Evolutionary conservation across 495 filamentous ascomycete genomes (phyloP).

Genomic region (Polyplosphaeria fusca): DNA sequence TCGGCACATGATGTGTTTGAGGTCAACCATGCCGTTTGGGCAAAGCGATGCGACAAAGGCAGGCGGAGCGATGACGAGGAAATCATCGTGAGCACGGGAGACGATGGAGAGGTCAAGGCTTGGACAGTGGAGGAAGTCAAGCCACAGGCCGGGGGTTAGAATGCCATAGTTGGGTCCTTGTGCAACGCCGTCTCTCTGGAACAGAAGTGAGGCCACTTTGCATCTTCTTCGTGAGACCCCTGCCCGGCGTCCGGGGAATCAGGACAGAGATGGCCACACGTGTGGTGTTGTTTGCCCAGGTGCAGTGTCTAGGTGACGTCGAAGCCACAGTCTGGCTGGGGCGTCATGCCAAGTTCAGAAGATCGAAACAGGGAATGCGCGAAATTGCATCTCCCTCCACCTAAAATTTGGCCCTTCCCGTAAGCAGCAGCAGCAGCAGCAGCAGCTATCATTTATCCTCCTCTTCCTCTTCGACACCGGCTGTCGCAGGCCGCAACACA

Average conservation of each 20-base stretch:
- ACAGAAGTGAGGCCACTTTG: too few relatives aligned
- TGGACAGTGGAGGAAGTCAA: constrained; percentile 41
- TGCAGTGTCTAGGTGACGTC: too few relatives aligned
- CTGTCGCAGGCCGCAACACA: too few relatives aligned
- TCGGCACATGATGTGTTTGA: constrained; percentile 87
- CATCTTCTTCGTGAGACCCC: too few relatives aligned
- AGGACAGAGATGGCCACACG: not conserved
- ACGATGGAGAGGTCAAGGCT: constrained; percentile 48
- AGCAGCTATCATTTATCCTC: not conserved
- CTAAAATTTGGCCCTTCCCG: not conserved
- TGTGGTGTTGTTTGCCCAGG: not conserved
- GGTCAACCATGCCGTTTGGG: constrained; percentile 87
- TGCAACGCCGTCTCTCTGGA: too few relatives aligned
- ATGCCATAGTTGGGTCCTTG: too few relatives aligned
- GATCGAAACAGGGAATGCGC: not conserved
- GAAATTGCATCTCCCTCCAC: not conserved
- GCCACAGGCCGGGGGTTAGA: too few relatives aligned
- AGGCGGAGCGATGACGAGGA: constrained; percentile 36
- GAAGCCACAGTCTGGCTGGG: not conserved
- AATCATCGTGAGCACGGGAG: constrained; percentile 70
- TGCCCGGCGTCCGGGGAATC: not conserved
- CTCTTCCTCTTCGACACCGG: not conserved
- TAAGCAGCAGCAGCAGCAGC: too few relatives aligned
- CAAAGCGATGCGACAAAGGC: constrained; percentile 41
- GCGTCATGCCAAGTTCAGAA: not conserved